Base-by-base conservation (phyloP, 441 rosid genomes). In the Pelargonium hybrid region DNA sequence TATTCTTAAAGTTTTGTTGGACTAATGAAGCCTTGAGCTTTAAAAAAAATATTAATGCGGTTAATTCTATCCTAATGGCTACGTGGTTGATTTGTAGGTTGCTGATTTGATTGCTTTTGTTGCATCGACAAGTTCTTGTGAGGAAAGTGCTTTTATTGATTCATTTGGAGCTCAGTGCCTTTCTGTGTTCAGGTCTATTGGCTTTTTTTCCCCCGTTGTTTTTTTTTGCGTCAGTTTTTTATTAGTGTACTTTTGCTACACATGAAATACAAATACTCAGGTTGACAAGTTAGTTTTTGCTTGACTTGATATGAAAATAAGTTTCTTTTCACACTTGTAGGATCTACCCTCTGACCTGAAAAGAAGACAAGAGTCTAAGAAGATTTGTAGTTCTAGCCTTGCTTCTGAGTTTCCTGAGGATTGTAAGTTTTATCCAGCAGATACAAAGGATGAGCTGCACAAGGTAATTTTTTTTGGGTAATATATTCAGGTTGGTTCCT, bases 31-130 rank as follows among this genome's bases (percentile, higher is more conserved):
- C 41, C 25, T 66, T 64, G 23, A 43, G 18, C 20, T 54, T 6
- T 29, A 23, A 23, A 23, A 23, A 23, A 23, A 23, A 23, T n/a
- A 1, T 39, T 56, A 3, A 8, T 59, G 13, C 63, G 21, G 39
- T n/a, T 54, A 17, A 7, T 25, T 15, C 8, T 13, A 34, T 65
- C 41, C 68, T 73, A 68, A 71, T 64, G 67, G 15, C 45, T 18
- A 31, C 37, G 66, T 77, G 45, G 77, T 65, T 69, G 74, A 76
- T 73, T 65, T 67, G 68, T 74, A 93, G 98, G 95, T 87, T 80
- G 97, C 97, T 69, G 98, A 94, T 88, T 85, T 91, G 77, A 81
- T 94, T 71, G 96, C 93, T 74, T 91, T 94, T 81, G 98, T 91
- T 77, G 94, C 91, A 73, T 91, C 96, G 66, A 89, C 87, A n/a